Evolutionary conservation across 257 asterid genomes (phyloP).

Genomic region (Solanum chilense): DNA sequence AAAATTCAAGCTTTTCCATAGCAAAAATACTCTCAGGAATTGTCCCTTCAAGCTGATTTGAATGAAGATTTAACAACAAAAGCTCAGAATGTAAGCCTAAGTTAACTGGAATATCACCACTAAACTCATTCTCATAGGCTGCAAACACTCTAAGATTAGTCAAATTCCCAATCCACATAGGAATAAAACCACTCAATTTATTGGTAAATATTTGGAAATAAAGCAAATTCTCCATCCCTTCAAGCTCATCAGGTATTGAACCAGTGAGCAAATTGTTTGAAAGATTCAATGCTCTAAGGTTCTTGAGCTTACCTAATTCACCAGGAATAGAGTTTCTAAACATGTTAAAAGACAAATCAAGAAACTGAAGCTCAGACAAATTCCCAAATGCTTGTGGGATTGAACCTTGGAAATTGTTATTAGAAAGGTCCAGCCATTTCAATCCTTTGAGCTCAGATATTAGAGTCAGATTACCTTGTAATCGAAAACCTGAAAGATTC

Average conservation of each 20-base stretch:
- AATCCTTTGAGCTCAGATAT: slow-evolving; percentile 68
- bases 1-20: slow-evolving; percentile 50
- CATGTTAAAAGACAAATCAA: slow-evolving; percentile 79
- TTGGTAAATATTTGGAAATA: slow-evolving; percentile 64
- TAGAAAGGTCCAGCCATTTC: slow-evolving; percentile 80
- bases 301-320: slow-evolving; percentile 47
- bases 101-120: slow-evolving; percentile 56
- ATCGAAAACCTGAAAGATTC: slow-evolving; percentile 50
- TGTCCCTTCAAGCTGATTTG: slow-evolving; percentile 66
- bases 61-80: slow-evolving; percentile 67
- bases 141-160: slow-evolving; percentile 55
- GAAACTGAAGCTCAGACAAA: slow-evolving; percentile 67
- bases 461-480: slow-evolving; percentile 79
- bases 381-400: slow-evolving; percentile 61
- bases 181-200: slow-evolving; percentile 65
- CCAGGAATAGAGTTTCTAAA: slow-evolving; percentile 57
- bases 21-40: slow-evolving; percentile 78
- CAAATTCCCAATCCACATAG: slow-evolving; percentile 65
- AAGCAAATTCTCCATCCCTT: slow-evolving; percentile 35
- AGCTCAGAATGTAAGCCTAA: slow-evolving; percentile 61
- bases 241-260: slow-evolving; percentile 60
- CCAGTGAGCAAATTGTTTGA: slow-evolving; percentile 56
- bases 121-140: slow-evolving; percentile 79
- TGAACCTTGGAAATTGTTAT: slow-evolving; percentile 59
- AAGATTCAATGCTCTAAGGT: slow-evolving; percentile 56